Conservation (phyloP, 305 asterid genomes). For the Fraxinus latifolia region DNA sequence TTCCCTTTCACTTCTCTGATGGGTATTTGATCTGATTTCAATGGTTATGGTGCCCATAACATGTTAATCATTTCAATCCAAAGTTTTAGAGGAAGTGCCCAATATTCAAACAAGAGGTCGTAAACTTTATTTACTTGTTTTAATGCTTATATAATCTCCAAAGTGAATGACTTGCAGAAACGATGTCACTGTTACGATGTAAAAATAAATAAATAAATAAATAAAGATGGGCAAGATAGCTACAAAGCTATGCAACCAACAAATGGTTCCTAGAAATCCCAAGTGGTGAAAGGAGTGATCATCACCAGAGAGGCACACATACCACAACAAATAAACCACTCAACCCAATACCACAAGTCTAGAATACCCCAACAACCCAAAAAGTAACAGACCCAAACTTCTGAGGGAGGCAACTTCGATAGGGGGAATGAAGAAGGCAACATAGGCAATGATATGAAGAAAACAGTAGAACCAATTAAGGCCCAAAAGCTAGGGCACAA, state of each 20-base stretch:
- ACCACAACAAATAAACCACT: not conserved
- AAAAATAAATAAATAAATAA: not conserved
- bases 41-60: not conserved
- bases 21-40: not conserved
- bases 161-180: not conserved
- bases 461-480: not conserved
- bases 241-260: not conserved
- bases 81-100: not conserved
- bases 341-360: not conserved
- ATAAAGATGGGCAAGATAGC: not conserved
- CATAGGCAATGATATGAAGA: not conserved
- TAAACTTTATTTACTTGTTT: not conserved
- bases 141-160: not conserved
- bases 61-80: not conserved
- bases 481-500: not conserved
- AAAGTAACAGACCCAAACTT: not conserved
- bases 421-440: not conserved
- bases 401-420: not conserved
- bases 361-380: not conserved
- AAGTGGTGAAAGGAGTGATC: not conserved
- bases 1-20: not conserved
- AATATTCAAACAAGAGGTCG: not conserved
- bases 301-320: not conserved
- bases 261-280: not conserved
- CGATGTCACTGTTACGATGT: not conserved